A percentile compares a stretch with the other conserved stretches of the same genome.
These are phyloP conservation scores for Phaeosphaeria sp. DNA, from an alignment of 2,329 filamentous ascomycete genomes.

Conservation along the genomic window DNA sequence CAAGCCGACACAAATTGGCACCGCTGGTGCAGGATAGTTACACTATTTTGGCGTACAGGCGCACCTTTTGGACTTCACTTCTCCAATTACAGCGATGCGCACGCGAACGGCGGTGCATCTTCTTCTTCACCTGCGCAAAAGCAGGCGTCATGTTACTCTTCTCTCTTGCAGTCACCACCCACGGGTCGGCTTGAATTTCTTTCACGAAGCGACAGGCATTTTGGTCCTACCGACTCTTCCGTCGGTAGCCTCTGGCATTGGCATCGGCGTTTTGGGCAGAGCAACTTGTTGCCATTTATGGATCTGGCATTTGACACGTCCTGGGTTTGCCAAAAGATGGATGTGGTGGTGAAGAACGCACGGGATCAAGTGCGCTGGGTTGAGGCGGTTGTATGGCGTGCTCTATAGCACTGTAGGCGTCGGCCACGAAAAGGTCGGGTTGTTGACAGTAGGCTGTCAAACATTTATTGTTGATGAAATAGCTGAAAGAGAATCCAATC, in stretches of 20 bases:
- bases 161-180: neutral
- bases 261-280: slow-evolving; percentile 28
- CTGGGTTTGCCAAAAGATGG: neutral
- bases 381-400: neutral
- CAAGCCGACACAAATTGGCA: slow-evolving; percentile 45
- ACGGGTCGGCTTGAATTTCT: slow-evolving; percentile 13
- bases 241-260: slow-evolving; percentile 19
- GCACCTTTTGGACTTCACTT: slow-evolving; percentile 23
- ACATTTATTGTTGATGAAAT: neutral
- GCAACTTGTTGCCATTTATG: slow-evolving; percentile 17
- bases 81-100: slow-evolving; percentile 15
- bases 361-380: neutral
- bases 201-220: neutral
- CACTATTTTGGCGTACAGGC: slow-evolving; percentile 28
- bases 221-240: neutral
- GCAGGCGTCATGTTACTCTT: slow-evolving; percentile 4
- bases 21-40: slow-evolving; percentile 44
- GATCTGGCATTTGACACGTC: slow-evolving; percentile 2
- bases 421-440: neutral
- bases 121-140: slow-evolving; percentile 14
- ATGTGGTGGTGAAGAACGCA: neutral
- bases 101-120: slow-evolving; percentile 14
- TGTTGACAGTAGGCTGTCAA: neutral
- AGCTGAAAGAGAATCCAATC: neutral
- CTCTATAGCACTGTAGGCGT: too few relatives aligned